Evolutionary conservation across 495 filamentous ascomycete genomes (phyloP).

Genomic region (Podospora didyma): DNA sequence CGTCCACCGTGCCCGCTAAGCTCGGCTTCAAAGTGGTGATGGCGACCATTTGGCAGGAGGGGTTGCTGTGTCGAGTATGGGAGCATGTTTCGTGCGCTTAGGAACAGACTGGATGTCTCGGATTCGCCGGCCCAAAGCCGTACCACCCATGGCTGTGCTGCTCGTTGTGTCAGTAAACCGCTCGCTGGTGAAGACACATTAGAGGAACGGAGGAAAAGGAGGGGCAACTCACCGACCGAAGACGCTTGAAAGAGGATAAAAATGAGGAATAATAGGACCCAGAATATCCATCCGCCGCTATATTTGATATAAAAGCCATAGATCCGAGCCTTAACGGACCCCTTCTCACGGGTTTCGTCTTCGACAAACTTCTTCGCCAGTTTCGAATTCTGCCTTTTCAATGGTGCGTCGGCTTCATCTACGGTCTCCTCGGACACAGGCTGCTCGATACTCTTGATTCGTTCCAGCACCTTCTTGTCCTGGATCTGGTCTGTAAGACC

Average conservation of each 20-base stretch:
- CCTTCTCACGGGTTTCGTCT: conserved; percentile 61
- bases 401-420: conserved; percentile 24
- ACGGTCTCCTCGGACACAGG: conserved; percentile 29
- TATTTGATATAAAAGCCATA: conserved; percentile 58
- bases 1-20: conserved; percentile 22
- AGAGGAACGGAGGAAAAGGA: not conserved
- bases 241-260: conserved; percentile 48
- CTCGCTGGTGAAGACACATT: not conserved
- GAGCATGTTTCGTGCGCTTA: not conserved
- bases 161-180: not conserved
- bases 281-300: conserved; percentile 58
- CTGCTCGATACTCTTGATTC: conserved; percentile 51
- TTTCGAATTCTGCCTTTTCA: conserved; percentile 34
- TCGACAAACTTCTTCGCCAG: conserved; percentile 58
- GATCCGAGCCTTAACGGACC: conserved; percentile 53
- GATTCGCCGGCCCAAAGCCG: conserved; percentile 55
- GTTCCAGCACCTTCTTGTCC: conserved; percentile 44
- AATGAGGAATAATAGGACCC: conserved; percentile 45
- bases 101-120: conserved; percentile 19
- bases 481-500: conserved; percentile 51
- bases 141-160: conserved; percentile 55
- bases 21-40: conserved; percentile 10
- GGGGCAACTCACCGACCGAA: conserved; percentile 33
- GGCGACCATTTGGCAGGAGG: conserved; percentile 3
- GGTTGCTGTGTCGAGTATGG: not conserved